Evolutionary conservation across 2,329 filamentous ascomycete species (phyloP).

Genomic region (Cephalotrichum gorgonifer): DNA sequence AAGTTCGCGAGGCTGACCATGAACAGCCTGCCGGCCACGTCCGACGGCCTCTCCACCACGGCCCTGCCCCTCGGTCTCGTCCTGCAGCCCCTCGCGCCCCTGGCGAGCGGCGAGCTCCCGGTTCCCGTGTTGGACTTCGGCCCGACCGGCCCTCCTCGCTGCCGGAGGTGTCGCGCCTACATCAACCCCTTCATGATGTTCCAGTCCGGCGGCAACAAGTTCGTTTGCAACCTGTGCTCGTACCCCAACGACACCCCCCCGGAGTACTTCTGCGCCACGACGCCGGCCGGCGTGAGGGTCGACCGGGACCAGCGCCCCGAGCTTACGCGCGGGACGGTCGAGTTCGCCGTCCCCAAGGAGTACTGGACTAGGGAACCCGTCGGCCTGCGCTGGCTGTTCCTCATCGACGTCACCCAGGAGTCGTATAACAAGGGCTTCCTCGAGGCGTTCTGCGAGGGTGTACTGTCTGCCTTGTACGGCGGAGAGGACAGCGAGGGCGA

Average conservation of each 20-base stretch:
- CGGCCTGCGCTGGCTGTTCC: slow-evolving; percentile 76
- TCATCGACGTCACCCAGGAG: slow-evolving; percentile 90
- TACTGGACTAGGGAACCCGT: slow-evolving; percentile 96
- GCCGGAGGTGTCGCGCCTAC: slow-evolving; percentile 85
- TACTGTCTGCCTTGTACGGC: slow-evolving; percentile 75
- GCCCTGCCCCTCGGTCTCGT: slow-evolving; percentile 79
- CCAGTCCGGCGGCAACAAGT: slow-evolving; percentile 84
- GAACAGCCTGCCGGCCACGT: slow-evolving; percentile 80
- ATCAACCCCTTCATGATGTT: slow-evolving; percentile 99
- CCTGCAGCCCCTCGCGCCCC: slow-evolving; percentile 74
- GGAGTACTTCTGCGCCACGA: slow-evolving; percentile 90
- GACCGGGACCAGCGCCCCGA: slow-evolving; percentile 86
- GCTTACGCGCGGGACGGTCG: slow-evolving; percentile 82
- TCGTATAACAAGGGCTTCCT: slow-evolving; percentile 84
- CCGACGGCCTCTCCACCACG: slow-evolving; percentile 71
- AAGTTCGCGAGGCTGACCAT: slow-evolving; percentile 86
- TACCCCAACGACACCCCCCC: slow-evolving; percentile 86
- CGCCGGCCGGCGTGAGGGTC: slow-evolving; percentile 74
- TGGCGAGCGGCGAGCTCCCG: slow-evolving; percentile 74
- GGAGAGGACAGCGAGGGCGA: slow-evolving; percentile 39
- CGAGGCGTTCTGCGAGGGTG: slow-evolving; percentile 82
- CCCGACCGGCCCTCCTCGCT: slow-evolving; percentile 79
- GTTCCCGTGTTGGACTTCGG: slow-evolving; percentile 95
- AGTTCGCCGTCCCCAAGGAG: slow-evolving; percentile 94
- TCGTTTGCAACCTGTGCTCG: slow-evolving; percentile 95